A percentile compares a stretch with the other conserved stretches of the same genome.
Evolutionary conservation across 768 basidiomycete species (phyloP).

Genomic region (Trametes sanguinea): DNA sequence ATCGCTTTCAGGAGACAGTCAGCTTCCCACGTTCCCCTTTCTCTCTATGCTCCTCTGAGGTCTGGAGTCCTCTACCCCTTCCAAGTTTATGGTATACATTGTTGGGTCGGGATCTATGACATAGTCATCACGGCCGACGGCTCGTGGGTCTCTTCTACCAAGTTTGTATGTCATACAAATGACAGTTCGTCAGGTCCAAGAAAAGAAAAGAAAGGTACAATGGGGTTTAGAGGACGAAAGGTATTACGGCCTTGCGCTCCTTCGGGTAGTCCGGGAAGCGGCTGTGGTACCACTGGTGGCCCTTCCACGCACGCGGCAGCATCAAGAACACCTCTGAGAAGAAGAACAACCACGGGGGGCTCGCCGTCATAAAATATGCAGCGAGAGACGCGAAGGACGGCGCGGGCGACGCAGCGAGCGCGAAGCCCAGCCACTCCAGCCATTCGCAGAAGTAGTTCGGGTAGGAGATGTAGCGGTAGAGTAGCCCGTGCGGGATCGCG

Average conservation of each 20-base stretch:
- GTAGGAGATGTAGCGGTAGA: slow-evolving; percentile 81
- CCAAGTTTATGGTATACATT: no score
- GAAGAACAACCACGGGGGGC: slow-evolving; percentile 84
- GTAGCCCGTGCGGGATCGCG: slow-evolving; percentile 75
- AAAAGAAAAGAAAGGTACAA: no score
- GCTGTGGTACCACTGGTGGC: slow-evolving; percentile 82
- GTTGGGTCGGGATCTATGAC: no score
- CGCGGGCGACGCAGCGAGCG: slow-evolving; percentile 66
- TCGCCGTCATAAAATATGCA: slow-evolving; percentile 43
- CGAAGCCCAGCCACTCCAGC: slow-evolving; percentile 91
- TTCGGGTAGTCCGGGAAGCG: slow-evolving; percentile 81
- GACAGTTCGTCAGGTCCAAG: neutral
- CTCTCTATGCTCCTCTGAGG: no score
- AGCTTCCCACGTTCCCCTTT: no score
- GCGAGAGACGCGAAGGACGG: slow-evolving; percentile 36
- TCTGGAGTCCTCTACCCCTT: no score
- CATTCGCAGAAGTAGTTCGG: slow-evolving; percentile 97
- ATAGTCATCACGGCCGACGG: no score
- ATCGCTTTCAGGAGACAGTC: no score
- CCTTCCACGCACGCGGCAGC: slow-evolving; percentile 79
- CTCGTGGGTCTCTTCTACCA: no score
- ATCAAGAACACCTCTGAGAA: slow-evolving; percentile 71
- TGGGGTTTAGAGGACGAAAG: slow-evolving; percentile 59
- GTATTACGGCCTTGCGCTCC: slow-evolving; percentile 77
- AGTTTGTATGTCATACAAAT: no score